These are phyloP conservation scores for Paramecium primaurelia DNA, from an alignment of 73 alveolate species.

Conservation along the genomic window DNA sequence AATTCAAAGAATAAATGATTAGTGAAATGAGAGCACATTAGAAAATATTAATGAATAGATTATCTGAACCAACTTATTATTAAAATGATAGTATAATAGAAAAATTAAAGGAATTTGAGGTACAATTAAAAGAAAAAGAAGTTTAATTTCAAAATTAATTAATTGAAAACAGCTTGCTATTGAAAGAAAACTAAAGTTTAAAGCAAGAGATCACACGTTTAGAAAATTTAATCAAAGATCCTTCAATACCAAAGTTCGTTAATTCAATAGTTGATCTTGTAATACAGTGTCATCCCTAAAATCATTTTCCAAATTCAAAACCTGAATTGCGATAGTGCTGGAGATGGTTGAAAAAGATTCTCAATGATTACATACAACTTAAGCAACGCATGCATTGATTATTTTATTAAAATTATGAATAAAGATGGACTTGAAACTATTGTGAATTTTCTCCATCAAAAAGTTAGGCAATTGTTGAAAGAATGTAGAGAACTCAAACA, in stretches of 20 bases:
- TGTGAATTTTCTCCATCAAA: background rate
- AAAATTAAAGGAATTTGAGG: background rate
- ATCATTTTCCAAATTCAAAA: background rate
- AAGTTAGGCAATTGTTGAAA: background rate
- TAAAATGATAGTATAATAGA: background rate
- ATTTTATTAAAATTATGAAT: background rate
- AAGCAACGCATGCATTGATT: background rate
- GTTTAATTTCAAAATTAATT: background rate
- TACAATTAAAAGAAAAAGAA: background rate
- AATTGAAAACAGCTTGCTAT: background rate
- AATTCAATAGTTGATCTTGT: slow-evolving; percentile 25
- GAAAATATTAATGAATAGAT: background rate
- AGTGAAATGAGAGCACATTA: slow-evolving; percentile 31
- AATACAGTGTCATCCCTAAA: slow-evolving; percentile 19
- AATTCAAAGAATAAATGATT: slow-evolving; percentile 19
- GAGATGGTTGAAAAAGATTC: slow-evolving; percentile 38
- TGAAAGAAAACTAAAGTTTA: background rate
- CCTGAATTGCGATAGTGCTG: slow-evolving; percentile 32
- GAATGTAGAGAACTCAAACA: background rate
- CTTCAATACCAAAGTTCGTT: slow-evolving; percentile 9
- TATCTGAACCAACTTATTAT: background rate
- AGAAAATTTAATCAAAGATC: background rate
- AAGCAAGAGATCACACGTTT: background rate
- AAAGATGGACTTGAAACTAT: slow-evolving; percentile 17
- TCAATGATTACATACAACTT: background rate